These are phyloP conservation scores for Jackrogersella minutella DNA, from an alignment of 495 filamentous ascomycete species.

Conservation along the genomic window DNA sequence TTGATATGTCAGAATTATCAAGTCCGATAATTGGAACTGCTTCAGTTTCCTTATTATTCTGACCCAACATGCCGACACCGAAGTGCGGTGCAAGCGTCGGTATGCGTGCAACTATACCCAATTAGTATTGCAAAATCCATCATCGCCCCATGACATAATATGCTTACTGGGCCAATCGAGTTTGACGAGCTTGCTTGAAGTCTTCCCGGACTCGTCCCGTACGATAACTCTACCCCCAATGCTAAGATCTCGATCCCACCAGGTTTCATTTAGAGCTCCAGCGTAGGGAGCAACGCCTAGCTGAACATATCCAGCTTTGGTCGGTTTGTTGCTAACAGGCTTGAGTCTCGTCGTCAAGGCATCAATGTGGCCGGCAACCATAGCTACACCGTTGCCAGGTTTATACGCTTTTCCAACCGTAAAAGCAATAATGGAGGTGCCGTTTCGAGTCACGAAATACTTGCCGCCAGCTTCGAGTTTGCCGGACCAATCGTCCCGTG, in stretches of 20 bases:
- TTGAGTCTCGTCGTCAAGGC: conserved; percentile 89
- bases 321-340: conserved; percentile 83
- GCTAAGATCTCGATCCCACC: conserved; percentile 94
- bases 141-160: background rate
- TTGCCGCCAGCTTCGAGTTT: conserved; percentile 81
- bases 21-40: conserved; percentile 94
- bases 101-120: conserved; percentile 74
- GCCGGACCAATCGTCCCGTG: conserved; percentile 79
- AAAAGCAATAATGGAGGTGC: conserved; percentile 87
- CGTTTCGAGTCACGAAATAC: conserved; percentile 88
- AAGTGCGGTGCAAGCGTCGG: conserved; percentile 96
- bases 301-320: conserved; percentile 84
- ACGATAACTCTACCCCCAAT: conserved; percentile 90
- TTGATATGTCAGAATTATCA: conserved; percentile 70
- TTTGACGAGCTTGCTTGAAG: conserved; percentile 83
- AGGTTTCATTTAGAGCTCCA: conserved; percentile 81
- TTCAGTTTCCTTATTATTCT: conserved; percentile 89
- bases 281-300: conserved; percentile 93
- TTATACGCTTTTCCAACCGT: conserved; percentile 80
- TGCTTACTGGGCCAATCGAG: conserved; percentile 79
- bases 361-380: conserved; percentile 90
- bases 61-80: conserved; percentile 76
- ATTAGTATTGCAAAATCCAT: conserved; percentile 27
- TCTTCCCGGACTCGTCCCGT: conserved; percentile 78
- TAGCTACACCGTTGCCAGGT: conserved; percentile 82